phyloP scores from a whole-genome alignment of 495 filamentous ascomycete genomes.

The Xylaria longipes region DNA sequence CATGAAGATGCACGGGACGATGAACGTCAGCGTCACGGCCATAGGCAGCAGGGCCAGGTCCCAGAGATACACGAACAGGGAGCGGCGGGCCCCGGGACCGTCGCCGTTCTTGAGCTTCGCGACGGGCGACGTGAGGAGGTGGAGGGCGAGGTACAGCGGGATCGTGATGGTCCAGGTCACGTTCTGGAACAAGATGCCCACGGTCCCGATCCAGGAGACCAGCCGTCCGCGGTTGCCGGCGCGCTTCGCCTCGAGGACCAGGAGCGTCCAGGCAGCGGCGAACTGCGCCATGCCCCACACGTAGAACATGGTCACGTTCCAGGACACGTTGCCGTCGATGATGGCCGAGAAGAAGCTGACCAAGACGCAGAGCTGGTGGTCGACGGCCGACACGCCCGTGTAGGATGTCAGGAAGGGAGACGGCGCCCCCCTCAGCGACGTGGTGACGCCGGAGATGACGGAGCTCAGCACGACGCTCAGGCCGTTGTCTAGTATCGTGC shows the following conservation, averaged over 20 bases:
- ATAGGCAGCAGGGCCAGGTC: conserved; percentile 57
- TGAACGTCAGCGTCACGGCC: conserved; percentile 55
- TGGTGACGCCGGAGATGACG: conserved; percentile 12
- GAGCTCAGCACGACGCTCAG: conserved; percentile 27
- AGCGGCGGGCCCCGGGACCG: conserved; percentile 49
- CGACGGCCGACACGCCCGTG: conserved; percentile 58
- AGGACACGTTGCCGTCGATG: conserved; percentile 54
- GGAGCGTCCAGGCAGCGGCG: conserved; percentile 60
- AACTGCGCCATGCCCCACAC: conserved; percentile 62
- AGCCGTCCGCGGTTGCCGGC: conserved; percentile 59
- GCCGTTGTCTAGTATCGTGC: conserved; percentile 28
- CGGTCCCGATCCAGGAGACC: conserved; percentile 58
- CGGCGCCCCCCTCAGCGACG: conserved; percentile 30
- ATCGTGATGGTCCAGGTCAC: conserved; percentile 59
- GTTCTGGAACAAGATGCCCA: conserved; percentile 62
- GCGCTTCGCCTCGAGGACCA: conserved; percentile 63
- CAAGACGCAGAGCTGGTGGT: conserved; percentile 54
- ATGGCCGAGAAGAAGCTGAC: conserved; percentile 62
- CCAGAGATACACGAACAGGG: conserved; percentile 53
- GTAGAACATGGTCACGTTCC: conserved; percentile 52
- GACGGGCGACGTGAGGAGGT: conserved; percentile 61
- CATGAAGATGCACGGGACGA: conserved; percentile 60
- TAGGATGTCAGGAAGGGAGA: conserved; percentile 42
- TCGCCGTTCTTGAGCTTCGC: conserved; percentile 38
- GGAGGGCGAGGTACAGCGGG: conserved; percentile 58